phyloP scores from a whole-genome alignment of 208 protist genomes.

The Wallacemonas sp. region DNA sequence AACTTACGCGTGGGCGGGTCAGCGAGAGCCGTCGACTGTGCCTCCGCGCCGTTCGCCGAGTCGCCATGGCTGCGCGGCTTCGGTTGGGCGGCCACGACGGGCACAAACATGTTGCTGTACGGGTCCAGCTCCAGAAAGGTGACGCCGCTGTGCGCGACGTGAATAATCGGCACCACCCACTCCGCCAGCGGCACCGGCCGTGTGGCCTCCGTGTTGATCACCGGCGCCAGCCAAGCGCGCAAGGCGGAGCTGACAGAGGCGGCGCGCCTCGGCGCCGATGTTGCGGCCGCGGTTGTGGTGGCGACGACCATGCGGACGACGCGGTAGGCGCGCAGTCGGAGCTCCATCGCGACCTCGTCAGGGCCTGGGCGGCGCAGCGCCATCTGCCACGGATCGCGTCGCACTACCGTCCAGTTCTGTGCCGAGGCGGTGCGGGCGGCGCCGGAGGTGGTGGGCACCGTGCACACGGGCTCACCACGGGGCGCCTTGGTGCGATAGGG shows the following conservation, averaged over 20 bases:
- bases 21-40: not conserved
- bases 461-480: too few species aligned
- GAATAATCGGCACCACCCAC: slow-evolving; percentile 13
- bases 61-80: too few species aligned
- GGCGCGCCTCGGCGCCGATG: not conserved
- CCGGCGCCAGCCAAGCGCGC: not conserved
- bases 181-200: slow-evolving; percentile 3
- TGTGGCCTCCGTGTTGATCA: not conserved
- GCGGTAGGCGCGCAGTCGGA: slow-evolving; percentile 43
- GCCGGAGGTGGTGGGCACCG: too few species aligned
- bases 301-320: slow-evolving; percentile 41
- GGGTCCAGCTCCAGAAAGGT: slow-evolving; percentile 16
- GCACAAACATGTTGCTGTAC: slow-evolving; percentile 2
- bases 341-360: slow-evolving; percentile 41
- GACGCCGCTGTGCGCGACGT: slow-evolving; percentile 3
- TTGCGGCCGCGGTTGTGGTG: not conserved
- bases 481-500: too few species aligned
- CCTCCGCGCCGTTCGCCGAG: too few species aligned
- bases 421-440: too few species aligned
- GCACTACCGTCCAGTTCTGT: slow-evolving; percentile 1
- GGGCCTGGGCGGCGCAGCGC: slow-evolving; percentile 9
- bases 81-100: not conserved
- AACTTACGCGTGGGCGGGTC: slow-evolving; percentile 28
- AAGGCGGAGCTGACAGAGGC: not conserved
- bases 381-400: not conserved